These are phyloP conservation scores for Scopulariopsis brevicaulis DNA, from an alignment of 2,329 filamentous ascomycete species.

Conservation along the genomic window DNA sequence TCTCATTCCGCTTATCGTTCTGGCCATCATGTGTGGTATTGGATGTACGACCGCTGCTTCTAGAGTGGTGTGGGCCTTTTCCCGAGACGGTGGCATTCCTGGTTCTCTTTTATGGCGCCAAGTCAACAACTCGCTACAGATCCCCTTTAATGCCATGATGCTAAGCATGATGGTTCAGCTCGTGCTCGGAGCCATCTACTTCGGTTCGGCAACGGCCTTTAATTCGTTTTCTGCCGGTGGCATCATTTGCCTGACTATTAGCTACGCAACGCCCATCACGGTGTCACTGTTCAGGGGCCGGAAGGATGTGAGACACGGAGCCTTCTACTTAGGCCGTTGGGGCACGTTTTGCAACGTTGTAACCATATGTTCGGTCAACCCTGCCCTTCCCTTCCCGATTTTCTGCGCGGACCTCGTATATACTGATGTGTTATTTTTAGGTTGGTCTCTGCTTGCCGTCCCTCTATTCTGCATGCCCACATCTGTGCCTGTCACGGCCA, in stretches of 20 bases:
- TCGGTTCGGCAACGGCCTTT: constrained; percentile 58
- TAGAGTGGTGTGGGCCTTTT: constrained; percentile 58
- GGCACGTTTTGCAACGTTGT: constrained; percentile 53
- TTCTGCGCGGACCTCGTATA: background rate
- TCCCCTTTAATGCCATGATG: constrained; percentile 64
- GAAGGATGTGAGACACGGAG: constrained; percentile 41
- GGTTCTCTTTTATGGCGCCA: constrained; percentile 48
- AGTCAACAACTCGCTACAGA: constrained; percentile 49
- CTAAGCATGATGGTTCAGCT: constrained; percentile 56
- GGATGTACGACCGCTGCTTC: constrained; percentile 60
- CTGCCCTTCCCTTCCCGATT: constrained; percentile 8
- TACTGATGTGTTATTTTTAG: constrained; percentile 18
- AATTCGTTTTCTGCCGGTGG: constrained; percentile 61
- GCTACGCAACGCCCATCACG: constrained; percentile 56
- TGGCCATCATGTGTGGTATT: constrained; percentile 56
- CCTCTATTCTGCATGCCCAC: constrained; percentile 67
- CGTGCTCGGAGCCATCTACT: constrained; percentile 54
- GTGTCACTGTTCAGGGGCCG: constrained; percentile 52
- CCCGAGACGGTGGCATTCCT: constrained; percentile 59
- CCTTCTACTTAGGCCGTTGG: constrained; percentile 51
- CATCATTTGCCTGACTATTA: constrained; percentile 57
- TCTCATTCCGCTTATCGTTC: constrained; percentile 51
- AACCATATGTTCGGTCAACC: constrained; percentile 49
- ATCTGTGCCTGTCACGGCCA: constrained; percentile 43
- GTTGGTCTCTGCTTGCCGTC: constrained; percentile 57